phyloP scores from a whole-genome alignment of 2,329 filamentous ascomycete species.

The Dichotomopilus funicola region DNA sequence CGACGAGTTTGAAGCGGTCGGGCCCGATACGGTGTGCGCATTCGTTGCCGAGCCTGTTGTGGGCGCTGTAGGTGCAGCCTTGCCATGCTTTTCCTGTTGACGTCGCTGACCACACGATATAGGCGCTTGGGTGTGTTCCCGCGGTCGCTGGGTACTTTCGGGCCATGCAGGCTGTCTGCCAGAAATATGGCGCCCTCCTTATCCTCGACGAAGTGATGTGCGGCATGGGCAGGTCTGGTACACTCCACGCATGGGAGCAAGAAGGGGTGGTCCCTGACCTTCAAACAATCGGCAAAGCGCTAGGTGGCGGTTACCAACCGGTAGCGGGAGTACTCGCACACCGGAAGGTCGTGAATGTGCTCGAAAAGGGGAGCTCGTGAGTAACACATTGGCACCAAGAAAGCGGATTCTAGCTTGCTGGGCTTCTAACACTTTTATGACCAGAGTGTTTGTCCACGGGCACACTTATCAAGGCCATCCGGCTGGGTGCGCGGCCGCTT shows the following conservation, averaged over 20 bases:
- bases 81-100: neutral
- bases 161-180: slow-evolving; percentile 48
- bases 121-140: slow-evolving; percentile 47
- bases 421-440: neutral
- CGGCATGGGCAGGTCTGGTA: slow-evolving; percentile 56
- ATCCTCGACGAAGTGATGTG: slow-evolving; percentile 63
- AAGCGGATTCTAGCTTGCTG: neutral
- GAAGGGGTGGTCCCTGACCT: slow-evolving; percentile 54
- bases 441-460: slow-evolving; percentile 49
- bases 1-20: slow-evolving; percentile 56
- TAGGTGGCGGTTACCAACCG: slow-evolving; percentile 55
- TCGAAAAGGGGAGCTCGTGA: slow-evolving; percentile 35
- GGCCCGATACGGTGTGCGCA: slow-evolving; percentile 59
- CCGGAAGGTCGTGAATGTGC: slow-evolving; percentile 40
- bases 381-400: slow-evolving; percentile 17
- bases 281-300: slow-evolving; percentile 55
- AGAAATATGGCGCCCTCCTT: slow-evolving; percentile 48
- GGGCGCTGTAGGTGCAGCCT: slow-evolving; percentile 50
- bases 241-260: slow-evolving; percentile 57
- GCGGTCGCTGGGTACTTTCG: slow-evolving; percentile 47
- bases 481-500: slow-evolving; percentile 34
- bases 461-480: slow-evolving; percentile 48
- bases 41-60: slow-evolving; percentile 70
- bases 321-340: slow-evolving; percentile 54
- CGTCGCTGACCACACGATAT: neutral